A percentile compares a stretch with the other conserved stretches of the same genome.
phyloP scores from a whole-genome alignment of 1,139 yeast species.

The Zygoascus meyerae region DNA sequence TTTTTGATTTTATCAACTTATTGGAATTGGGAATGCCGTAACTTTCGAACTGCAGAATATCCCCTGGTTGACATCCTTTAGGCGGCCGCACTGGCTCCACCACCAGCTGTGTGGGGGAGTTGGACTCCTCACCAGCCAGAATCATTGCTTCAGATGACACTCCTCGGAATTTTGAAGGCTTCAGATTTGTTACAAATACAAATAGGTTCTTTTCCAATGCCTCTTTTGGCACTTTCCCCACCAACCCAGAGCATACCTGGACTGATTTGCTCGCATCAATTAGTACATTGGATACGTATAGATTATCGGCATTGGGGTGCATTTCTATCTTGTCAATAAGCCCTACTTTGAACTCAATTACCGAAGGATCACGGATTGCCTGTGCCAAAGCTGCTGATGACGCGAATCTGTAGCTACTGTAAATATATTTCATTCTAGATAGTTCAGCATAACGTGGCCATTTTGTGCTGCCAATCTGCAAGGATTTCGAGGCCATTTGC shows the following conservation, averaged over 20 bases:
- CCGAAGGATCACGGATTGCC: slow-evolving; percentile 4
- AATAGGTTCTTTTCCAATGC: slow-evolving; percentile 46
- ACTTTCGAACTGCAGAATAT: slow-evolving; percentile 26
- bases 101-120: slow-evolving; percentile 1
- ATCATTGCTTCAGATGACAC: slow-evolving; percentile 54
- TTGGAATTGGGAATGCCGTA: neutral
- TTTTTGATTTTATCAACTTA: slow-evolving; percentile 16
- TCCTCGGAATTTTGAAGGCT: slow-evolving; percentile 64
- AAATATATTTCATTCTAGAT: no score
- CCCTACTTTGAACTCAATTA: slow-evolving; percentile 39
- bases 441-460: no score
- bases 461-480: neutral
- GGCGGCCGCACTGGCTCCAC: slow-evolving; percentile 43
- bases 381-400: neutral
- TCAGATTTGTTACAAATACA: slow-evolving; percentile 53
- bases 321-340: slow-evolving; percentile 38
- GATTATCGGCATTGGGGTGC: slow-evolving; percentile 50
- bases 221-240: slow-evolving; percentile 44
- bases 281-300: slow-evolving; percentile 48
- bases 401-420: neutral
- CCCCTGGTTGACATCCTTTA: slow-evolving; percentile 26
- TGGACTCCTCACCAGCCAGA: slow-evolving; percentile 41
- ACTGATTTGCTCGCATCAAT: slow-evolving; percentile 21
- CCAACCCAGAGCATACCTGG: slow-evolving; percentile 53
- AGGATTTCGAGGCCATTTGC: neutral